Evolutionary conservation across 768 basidiomycete genomes (phyloP).

Genomic region (Mycena filopes): DNA sequence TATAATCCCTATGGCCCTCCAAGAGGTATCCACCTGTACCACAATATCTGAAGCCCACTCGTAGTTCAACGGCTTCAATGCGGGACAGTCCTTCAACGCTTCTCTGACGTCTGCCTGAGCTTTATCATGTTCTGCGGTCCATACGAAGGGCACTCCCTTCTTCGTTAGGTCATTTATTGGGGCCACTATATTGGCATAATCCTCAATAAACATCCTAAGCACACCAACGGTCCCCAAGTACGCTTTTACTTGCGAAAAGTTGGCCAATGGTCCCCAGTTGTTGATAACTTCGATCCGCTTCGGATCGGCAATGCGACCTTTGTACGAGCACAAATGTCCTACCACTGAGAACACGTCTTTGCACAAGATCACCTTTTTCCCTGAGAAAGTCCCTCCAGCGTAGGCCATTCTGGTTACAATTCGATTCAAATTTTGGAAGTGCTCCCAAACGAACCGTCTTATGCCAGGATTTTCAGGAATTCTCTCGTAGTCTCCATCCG

Average conservation of each 20-base stretch:
- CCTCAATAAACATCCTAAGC: slow-evolving; percentile 33
- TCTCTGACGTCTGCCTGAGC: slow-evolving; percentile 36
- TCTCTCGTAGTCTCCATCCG: background rate
- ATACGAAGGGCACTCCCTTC: background rate
- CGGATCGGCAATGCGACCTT: slow-evolving; percentile 28
- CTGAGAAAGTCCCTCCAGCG: slow-evolving; percentile 28
- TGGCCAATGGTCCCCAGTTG: slow-evolving; percentile 17
- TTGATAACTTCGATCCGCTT: slow-evolving; percentile 33
- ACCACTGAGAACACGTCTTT: no score
- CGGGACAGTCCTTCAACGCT: slow-evolving; percentile 33
- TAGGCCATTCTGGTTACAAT: slow-evolving; percentile 9
- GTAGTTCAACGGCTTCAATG: slow-evolving; percentile 41
- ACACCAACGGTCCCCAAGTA: slow-evolving; percentile 25
- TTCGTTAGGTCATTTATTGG: slow-evolving; percentile 16
- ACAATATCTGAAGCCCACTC: slow-evolving; percentile 33
- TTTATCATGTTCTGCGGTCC: slow-evolving; percentile 28
- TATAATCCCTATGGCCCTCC: slow-evolving; percentile 47
- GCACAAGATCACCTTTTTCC: no score
- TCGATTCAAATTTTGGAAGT: background rate
- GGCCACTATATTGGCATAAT: slow-evolving; percentile 10
- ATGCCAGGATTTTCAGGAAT: background rate
- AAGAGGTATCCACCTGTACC: slow-evolving; percentile 41
- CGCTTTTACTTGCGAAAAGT: slow-evolving; percentile 23
- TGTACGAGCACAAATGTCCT: no score
- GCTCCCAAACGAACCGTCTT: no score